Evolutionary conservation across 192 early-diverging fungal species (phyloP), one percentile per base, ranked within the genome.

Genomic region (Backusella australiensis): DNA sequence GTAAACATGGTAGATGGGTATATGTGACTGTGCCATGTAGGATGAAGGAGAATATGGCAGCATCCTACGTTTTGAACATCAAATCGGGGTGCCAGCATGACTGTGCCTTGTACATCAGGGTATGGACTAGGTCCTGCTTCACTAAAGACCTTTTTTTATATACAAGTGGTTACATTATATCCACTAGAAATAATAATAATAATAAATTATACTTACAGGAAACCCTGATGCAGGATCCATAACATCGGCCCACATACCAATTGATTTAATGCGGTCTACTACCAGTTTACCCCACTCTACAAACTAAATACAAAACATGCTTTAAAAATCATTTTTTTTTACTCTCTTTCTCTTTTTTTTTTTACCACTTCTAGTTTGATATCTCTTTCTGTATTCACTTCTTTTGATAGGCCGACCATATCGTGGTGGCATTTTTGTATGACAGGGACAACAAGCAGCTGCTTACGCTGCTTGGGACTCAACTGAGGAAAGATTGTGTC

Each of bases 211-310:
- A 74, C 82, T 83, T 88, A 91, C 91, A 3, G 94, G 91, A 76
- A 87, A 94, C 6, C 96, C 96, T 19, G 94, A 95, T 56, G 94
- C 93, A 21, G 96, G 96, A 78, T 98, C 96, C 41, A 94, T 96
- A 49, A 96, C 80, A 81, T 98, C 96, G 0, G 93, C 93, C 95
- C 95, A 98, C 86, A 90, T 86, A 6, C 91, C 93, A 35, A 80
- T 70, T 21, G 82, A 72, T 44, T 83, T 80, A 34, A 95, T 79
- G 6, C 85, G 79, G 6, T 84, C 56, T 35, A 91, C 86, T 4
- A 95, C 75, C 19, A 81, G 78, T 49, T 85, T 86, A 23, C 89
- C 92, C 92, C 92, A 95, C 21, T 85, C 78, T 69, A 93, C 86
- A 80, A 95, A 95, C 89, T 32, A 32, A 32, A 32, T 32, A 32